Base-by-base conservation (phyloP, 352 stramenopile genomes). In the Sclerospora graminicola region DNA sequence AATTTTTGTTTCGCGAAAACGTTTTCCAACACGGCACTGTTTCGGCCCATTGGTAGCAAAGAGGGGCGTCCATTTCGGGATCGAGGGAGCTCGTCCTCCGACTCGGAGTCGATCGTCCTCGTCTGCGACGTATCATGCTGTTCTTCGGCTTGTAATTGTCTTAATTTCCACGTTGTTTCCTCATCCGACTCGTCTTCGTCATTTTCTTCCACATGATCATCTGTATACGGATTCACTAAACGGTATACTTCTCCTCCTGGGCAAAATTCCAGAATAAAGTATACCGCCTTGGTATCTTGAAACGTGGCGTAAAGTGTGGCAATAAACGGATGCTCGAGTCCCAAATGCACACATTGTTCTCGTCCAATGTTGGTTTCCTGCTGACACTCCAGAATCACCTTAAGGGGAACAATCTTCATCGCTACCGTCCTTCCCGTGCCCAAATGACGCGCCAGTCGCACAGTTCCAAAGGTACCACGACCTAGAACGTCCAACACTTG, bases 201-300 rank as follows among this genome's bases (percentile, higher is more conserved):
- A 9, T 36, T 41, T n/a, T 61, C 44, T 30, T 65, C 54, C 10
- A 57, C 36, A 42, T 59, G 51, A 2, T 50, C 48, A n/a, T 71
- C 54, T 20, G 65, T 51, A 26, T 62, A 52, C 7, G 48, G 56
- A 54, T 88, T 79, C 37, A 96, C 73, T 35, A 97, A 77, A 41
- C 86, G 91, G 53, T 95, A 97, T n/a, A 85, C 27, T 37, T 88
- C 76, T 32, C 72, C 76, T 26, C 76, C 76, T 11, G 76, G 61
- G 41, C 69, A 84, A 35, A 77, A 86, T 58, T 86, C 77, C 30
- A 89, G 32, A 33, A 89, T 69, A 27, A 89, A 83, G 40, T 85
- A 92, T 24, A 90, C 47, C 18, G 74, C 74, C 10, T 81, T 39
- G 8, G 50, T 44, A 49, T 92, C 81, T 39, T 92, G 75, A 42